Percentiles rank a stretch among this genome's conserved stretches.
These are phyloP conservation scores for Globisporangium perplexum DNA, from an alignment of 352 stramenopile species.

Conservation along the genomic window DNA sequence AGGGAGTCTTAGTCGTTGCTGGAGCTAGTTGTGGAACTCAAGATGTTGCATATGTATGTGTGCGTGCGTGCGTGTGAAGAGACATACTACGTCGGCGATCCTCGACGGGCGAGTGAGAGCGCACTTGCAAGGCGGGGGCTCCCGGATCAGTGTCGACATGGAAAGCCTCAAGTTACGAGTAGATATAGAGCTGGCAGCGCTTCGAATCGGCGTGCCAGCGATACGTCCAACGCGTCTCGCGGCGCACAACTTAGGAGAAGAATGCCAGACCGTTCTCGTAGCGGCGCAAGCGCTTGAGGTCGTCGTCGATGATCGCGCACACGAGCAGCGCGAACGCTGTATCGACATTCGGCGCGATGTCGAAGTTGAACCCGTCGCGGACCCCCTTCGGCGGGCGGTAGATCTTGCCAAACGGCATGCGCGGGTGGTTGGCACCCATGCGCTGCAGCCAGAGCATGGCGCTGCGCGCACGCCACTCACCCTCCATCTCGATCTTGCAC, in stretches of 20 bases:
- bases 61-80: too few relatives aligned
- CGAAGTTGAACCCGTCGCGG: slow-evolving; percentile 1
- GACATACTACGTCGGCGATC: too few relatives aligned
- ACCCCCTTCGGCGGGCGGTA: background rate
- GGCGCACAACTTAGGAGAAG: background rate
- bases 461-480: slow-evolving; percentile 4
- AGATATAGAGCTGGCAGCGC: too few relatives aligned
- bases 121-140: too few relatives aligned
- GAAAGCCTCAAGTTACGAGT: too few relatives aligned
- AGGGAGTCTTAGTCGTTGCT: too few relatives aligned
- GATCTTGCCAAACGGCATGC: background rate
- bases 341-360: slow-evolving; percentile 6
- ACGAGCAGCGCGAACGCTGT: slow-evolving; percentile 4
- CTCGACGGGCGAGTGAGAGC: too few relatives aligned
- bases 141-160: too few relatives aligned
- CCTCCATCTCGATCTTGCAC: slow-evolving; percentile 4
- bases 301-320: slow-evolving; percentile 7
- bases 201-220: too few relatives aligned
- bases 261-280: background rate
- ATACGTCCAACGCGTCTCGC: too few relatives aligned
- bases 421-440: background rate
- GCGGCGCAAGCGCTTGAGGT: slow-evolving; percentile 4
- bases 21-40: too few relatives aligned
- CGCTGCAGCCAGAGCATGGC: slow-evolving; percentile 6
- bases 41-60: too few relatives aligned